Evolutionary conservation across 768 basidiomycete genomes (phyloP).

Genomic region (Termitomyces sp.): DNA sequence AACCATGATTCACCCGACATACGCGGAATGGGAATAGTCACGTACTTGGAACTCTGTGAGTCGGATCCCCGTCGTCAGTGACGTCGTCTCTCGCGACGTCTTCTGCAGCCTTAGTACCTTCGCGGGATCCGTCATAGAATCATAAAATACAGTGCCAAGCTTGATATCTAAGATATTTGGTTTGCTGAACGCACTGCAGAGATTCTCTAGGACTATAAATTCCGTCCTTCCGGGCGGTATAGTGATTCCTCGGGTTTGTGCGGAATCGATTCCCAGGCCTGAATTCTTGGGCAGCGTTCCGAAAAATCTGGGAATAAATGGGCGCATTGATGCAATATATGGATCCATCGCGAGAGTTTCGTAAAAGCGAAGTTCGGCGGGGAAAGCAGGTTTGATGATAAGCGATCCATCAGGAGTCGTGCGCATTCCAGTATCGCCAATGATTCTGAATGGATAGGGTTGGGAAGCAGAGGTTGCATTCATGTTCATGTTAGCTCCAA

Average conservation of each 20-base stretch:
- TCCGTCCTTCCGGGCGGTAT: slow-evolving; percentile 29
- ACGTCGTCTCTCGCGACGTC: slow-evolving; percentile 65
- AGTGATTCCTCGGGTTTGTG: slow-evolving; percentile 8
- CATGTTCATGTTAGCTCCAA: not conserved
- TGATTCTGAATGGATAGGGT: slow-evolving; percentile 41
- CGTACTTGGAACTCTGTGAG: slow-evolving; percentile 88
- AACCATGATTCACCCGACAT: not conserved
- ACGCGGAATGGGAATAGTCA: not conserved
- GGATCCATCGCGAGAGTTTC: slow-evolving; percentile 36
- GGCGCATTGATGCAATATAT: slow-evolving; percentile 36
- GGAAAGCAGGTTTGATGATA: slow-evolving; percentile 70
- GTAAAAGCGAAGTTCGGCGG: slow-evolving; percentile 69
- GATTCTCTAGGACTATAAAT: slow-evolving; percentile 81
- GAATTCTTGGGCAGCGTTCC: slow-evolving; percentile 51
- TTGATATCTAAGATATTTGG: slow-evolving; percentile 91
- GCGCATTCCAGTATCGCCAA: slow-evolving; percentile 69
- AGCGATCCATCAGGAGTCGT: slow-evolving; percentile 64
- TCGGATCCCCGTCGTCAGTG: slow-evolving; percentile 65
- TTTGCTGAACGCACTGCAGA: slow-evolving; percentile 61
- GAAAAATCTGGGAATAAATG: slow-evolving; percentile 67
- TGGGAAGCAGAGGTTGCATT: not conserved
- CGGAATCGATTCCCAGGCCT: slow-evolving; percentile 41
- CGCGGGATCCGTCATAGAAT: slow-evolving; percentile 53
- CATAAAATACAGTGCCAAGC: slow-evolving; percentile 85
- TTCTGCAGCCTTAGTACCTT: slow-evolving; percentile 77